Percentiles rank a stretch among this genome's conserved stretches.
These are phyloP conservation scores for Fusarium xyrophilum DNA, from an alignment of 2,329 filamentous ascomycete genomes.

Conservation along the genomic window DNA sequence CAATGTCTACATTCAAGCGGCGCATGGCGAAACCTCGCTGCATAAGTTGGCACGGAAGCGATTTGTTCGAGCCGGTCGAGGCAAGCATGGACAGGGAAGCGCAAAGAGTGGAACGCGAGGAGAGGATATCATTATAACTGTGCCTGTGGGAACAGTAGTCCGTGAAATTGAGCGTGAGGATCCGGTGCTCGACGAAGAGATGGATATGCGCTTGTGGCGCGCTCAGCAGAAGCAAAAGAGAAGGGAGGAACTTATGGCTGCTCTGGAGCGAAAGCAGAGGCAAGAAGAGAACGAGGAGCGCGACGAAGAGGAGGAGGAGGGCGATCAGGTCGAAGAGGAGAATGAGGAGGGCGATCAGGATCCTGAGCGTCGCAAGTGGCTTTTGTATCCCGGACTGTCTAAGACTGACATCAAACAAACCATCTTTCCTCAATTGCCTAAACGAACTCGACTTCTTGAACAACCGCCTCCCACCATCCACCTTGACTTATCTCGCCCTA, in stretches of 20 bases:
- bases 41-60: constrained; percentile 86
- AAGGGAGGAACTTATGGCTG: constrained; percentile 45
- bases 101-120: constrained; percentile 78
- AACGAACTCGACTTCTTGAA: constrained; percentile 61
- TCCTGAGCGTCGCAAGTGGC: constrained; percentile 73
- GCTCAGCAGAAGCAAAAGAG: constrained; percentile 45
- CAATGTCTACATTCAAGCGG: constrained; percentile 92
- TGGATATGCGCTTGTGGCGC: constrained; percentile 45
- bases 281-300: constrained; percentile 27
- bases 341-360: constrained; percentile 54
- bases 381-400: constrained; percentile 81
- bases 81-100: constrained; percentile 80
- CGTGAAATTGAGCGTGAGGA: constrained; percentile 82
- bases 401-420: constrained; percentile 69
- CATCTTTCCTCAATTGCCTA: constrained; percentile 59
- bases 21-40: constrained; percentile 87
- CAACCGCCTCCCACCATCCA: constrained; percentile 77
- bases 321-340: constrained; percentile 39
- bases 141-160: constrained; percentile 91
- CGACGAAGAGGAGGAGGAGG: constrained; percentile 27
- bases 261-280: constrained; percentile 43
- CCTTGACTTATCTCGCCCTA: constrained; percentile 76
- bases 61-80: constrained; percentile 75
- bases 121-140: constrained; percentile 85
- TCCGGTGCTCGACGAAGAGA: constrained; percentile 71